Conservation (phyloP, 768 basidiomycete genomes). For the Mycena amicta region DNA sequence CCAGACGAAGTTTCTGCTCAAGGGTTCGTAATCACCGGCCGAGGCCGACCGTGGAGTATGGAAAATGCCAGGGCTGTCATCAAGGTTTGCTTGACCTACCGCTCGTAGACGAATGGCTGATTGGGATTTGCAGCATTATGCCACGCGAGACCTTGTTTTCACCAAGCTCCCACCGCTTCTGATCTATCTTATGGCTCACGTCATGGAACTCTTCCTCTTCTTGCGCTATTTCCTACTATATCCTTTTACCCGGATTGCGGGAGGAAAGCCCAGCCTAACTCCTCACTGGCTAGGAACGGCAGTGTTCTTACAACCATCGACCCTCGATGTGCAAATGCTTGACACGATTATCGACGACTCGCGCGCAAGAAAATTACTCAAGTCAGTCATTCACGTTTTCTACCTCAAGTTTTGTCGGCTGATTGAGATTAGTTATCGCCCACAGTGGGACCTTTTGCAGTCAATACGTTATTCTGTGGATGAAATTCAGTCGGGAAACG, state of each 20-base stretch:
- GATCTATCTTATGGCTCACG: conserved; percentile 33
- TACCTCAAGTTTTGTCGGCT: background rate
- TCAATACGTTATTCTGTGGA: conserved; percentile 37
- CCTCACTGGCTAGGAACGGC: conserved; percentile 35
- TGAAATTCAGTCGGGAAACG: conserved; percentile 31
- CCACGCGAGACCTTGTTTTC: conserved; percentile 29
- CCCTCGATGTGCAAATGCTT: conserved; percentile 31
- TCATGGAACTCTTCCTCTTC: conserved; percentile 32
- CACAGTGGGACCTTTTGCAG: conserved; percentile 35
- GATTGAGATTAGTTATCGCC: conserved; percentile 25
- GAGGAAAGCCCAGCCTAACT: conserved; percentile 23
- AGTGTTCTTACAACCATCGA: conserved; percentile 35
- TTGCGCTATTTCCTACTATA: conserved; percentile 33
- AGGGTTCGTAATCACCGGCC: conserved; percentile 37
- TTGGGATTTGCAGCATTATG: conserved; percentile 29
- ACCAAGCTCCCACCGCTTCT: conserved; percentile 31
- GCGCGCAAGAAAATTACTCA: conserved; percentile 34
- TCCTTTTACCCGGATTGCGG: conserved; percentile 22
- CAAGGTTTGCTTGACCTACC: conserved; percentile 25
- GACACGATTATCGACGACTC: conserved; percentile 37
- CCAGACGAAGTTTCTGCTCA: conserved; percentile 32
- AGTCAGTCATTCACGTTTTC: conserved; percentile 25
- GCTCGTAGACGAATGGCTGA: background rate
- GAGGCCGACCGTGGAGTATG: conserved; percentile 34
- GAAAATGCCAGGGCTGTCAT: conserved; percentile 31